phyloP scores from a whole-genome alignment of 2,329 filamentous ascomycete genomes.

The Pseudogymnoascus destructans region DNA sequence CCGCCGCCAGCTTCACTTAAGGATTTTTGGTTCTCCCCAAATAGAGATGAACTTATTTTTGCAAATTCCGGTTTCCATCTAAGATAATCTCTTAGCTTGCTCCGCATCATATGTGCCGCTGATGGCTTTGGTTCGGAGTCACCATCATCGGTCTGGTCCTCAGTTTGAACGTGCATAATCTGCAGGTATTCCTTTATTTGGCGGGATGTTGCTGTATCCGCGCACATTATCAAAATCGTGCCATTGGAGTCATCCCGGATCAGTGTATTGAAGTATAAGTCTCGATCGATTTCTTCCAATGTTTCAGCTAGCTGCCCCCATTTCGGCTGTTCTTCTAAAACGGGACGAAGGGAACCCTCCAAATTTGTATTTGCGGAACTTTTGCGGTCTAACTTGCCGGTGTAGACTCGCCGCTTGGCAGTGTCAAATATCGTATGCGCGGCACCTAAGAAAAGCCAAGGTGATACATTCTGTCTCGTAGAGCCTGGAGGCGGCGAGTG shows the following conservation, averaged over 20 bases:
- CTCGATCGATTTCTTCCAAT: constrained; percentile 82
- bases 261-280: constrained; percentile 70
- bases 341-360: constrained; percentile 47
- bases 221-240: constrained; percentile 93
- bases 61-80: constrained; percentile 84
- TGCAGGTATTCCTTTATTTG: constrained; percentile 87
- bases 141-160: constrained; percentile 28
- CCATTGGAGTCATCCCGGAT: constrained; percentile 74
- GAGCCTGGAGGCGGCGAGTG: constrained; percentile 81
- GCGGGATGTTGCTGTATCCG: constrained; percentile 69
- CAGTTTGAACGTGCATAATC: constrained; percentile 65
- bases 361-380: constrained; percentile 30
- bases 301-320: constrained; percentile 85
- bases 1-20: constrained; percentile 45
- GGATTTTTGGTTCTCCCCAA: constrained; percentile 66
- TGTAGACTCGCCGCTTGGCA: constrained; percentile 77
- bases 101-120: constrained; percentile 77
- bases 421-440: constrained; percentile 90
- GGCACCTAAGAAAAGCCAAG: constrained; percentile 92
- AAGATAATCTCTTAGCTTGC: constrained; percentile 74
- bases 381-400: constrained; percentile 52
- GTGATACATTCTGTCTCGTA: constrained; percentile 76
- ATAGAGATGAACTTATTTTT: constrained; percentile 66
- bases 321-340: constrained; percentile 89
- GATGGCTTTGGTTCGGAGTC: constrained; percentile 46